Evolutionary conservation across 2,329 filamentous ascomycete species (phyloP), one percentile per base, ranked within the genome.

Genomic region (Emergomyces africanus): DNA sequence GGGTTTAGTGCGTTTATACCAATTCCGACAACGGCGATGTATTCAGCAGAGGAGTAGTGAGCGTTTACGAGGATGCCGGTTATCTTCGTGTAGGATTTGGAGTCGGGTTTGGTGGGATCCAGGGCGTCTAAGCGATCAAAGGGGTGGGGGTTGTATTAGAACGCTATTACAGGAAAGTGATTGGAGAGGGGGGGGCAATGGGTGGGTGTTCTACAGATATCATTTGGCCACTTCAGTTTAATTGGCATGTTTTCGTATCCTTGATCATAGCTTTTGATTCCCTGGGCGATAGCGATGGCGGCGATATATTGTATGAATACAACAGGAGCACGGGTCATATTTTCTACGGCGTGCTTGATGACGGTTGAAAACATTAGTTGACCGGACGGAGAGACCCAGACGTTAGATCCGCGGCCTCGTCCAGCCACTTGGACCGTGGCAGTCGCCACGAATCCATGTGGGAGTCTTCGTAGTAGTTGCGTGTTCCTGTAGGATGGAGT

Each of bases 161-260:
- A 14, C 20, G 3, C 3, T 46, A 25, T 46, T 15, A 23, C 6
- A 25, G 9, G 54, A 15, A 41, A 9, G 54, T 39, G n/a, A n/a
- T 23, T 57, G 23, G 42, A 55, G 48, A 41, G 14, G 15, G 53
- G 12, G 14, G 15, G 53, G 12, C 18, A 5, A 46, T 18, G 33
- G 8, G 3, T 2, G 72, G 74, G 66, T n/a, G n/a, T 77, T 79
- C 71, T 73, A 85, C 84, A 92, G 58, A 99, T 89, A 69, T 99
- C 94, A 67, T 99, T 99, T 12, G 94, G 94, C 94, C 94, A 99
- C 72, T 99, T 99, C 37, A 99, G 75, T 70, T 88, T 90, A 46
- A 99, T 80, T 0, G 89, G 88, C 4, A 97, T 72, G 0, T 83
- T 78, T 5, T 83, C 79, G 71, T 95, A 97, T 8, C 86, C 89